Base-by-base conservation (phyloP, 352 stramenopile genomes). In the Phytopythium cucurbitacearum region DNA sequence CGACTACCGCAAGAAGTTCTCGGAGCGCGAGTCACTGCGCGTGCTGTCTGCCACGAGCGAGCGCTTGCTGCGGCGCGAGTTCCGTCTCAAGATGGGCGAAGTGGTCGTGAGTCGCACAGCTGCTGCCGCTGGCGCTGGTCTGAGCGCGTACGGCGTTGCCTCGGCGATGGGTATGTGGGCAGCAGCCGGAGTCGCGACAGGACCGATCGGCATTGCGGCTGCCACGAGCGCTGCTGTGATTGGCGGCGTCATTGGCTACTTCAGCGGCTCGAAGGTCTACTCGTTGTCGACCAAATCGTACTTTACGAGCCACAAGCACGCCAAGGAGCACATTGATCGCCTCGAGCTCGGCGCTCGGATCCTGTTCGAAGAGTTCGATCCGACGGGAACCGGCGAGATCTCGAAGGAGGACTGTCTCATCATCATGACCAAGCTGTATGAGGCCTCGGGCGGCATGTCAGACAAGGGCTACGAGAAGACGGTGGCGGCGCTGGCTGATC, bases 301-400 rank as follows among this genome's bases (percentile, higher is more conserved):
- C 57, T 95, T 95, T 35, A 76, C 70, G 43, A 87, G 66, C 40
- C 81, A 91, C 51, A 68, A 82, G 59, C 75, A 86, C 38, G 83
- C 85, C 4, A 93, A 85, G 38, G 85, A 91, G 40, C 80, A 95
- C 36, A 94, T 95, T 40, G 82, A 95, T 59, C 79, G 81, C 7
- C 59, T 95, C 6, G 85, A 94, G 43, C 64, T 94, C 34, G 85
- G 85, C 6, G 83, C 85, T 11, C 70, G 84, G 13, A 83, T 94
- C 51, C 53, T 95, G 28, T 95, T 95, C 50, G 85, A 89, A 47
- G 83, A 95, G 56, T 92, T 85, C 55, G 85, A 95, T 37, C 69
- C 73, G 0, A 67, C 67, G 11, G 79, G 66, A 7, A 73, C 62
- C 0, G 85, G 85, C 2, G 56, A 71, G 35, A 92, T 95, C 51